A percentile compares a stretch with the other conserved stretches of the same genome.
These are phyloP conservation scores for Novymonas esmeraldas DNA, from an alignment of 208 protist genomes.

Conservation along the genomic window DNA sequence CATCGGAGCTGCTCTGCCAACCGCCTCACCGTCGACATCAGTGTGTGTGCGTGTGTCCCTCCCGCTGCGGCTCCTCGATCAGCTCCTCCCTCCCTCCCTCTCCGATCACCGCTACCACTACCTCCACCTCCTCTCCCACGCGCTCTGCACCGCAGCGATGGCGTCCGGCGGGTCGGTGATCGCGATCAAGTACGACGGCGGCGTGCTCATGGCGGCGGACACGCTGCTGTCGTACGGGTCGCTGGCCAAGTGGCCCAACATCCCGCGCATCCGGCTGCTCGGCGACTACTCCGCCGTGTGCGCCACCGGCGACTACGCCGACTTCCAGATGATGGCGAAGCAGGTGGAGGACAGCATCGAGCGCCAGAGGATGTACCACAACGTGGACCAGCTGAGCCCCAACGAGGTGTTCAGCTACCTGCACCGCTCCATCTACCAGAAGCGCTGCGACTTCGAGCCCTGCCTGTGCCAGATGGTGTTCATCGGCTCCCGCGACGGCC, in stretches of 20 bases:
- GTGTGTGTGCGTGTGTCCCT: too few species aligned
- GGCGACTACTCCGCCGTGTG: slow-evolving; percentile 92
- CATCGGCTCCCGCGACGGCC: slow-evolving; percentile 83
- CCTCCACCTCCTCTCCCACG: background rate
- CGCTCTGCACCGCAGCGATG: slow-evolving; percentile 44
- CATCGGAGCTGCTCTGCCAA: too few species aligned
- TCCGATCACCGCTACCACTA: background rate
- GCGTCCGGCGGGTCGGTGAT: slow-evolving; percentile 97
- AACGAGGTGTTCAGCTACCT: slow-evolving; percentile 95
- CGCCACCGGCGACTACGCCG: slow-evolving; percentile 95
- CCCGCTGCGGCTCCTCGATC: background rate
- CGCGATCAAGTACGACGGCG: slow-evolving; percentile 97
- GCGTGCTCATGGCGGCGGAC: slow-evolving; percentile 96
- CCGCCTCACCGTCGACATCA: too few species aligned
- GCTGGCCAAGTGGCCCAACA: slow-evolving; percentile 94
- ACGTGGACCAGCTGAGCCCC: slow-evolving; percentile 78
- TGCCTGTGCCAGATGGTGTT: slow-evolving; percentile 96
- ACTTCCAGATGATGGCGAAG: slow-evolving; percentile 95
- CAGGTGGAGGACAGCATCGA: slow-evolving; percentile 82
- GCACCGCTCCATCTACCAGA: slow-evolving; percentile 93
- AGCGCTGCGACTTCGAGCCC: slow-evolving; percentile 96
- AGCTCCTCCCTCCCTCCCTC: background rate
- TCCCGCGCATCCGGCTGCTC: slow-evolving; percentile 90
- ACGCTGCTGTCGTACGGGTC: slow-evolving; percentile 98
- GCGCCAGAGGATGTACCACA: slow-evolving; percentile 71